Evolutionary conservation across 2,329 filamentous ascomycete species (phyloP).

Genomic region (Graphiopsis chlorocephala): DNA sequence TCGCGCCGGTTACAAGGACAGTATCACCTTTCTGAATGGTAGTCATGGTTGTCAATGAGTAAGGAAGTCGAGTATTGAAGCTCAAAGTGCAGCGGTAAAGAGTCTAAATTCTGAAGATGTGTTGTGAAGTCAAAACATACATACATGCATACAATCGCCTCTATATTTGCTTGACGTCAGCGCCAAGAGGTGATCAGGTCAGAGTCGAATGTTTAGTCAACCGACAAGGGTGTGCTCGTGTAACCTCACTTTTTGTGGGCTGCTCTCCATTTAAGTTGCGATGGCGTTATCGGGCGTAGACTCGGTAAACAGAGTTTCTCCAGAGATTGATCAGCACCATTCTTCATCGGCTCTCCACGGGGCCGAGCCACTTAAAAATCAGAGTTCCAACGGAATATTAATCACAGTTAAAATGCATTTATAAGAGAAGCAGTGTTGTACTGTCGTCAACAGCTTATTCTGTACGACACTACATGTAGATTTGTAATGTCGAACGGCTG

Average conservation of each 20-base stretch:
- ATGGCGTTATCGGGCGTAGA: not conserved
- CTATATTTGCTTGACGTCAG: not conserved
- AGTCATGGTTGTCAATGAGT: slow-evolving; percentile 1
- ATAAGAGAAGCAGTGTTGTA: not conserved
- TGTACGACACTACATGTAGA: not conserved
- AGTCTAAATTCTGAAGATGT: not conserved
- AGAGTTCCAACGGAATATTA: not conserved
- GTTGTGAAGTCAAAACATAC: not conserved
- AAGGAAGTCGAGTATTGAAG: not conserved
- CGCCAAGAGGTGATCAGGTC: not conserved
- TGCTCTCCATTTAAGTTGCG: not conserved
- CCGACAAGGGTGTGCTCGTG: not conserved
- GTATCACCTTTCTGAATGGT: slow-evolving; percentile 25
- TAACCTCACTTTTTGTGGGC: not conserved
- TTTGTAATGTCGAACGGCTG: not conserved
- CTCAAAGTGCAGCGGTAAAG: not conserved
- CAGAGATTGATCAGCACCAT: not conserved
- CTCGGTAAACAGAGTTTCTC: no score
- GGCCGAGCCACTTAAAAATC: not conserved
- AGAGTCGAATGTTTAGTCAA: not conserved
- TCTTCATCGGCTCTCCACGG: not conserved
- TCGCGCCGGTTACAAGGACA: slow-evolving; percentile 31
- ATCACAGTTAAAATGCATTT: not conserved
- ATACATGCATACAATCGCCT: not conserved
- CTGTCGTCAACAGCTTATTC: not conserved